These are phyloP conservation scores for Fusarium cyanostomum DNA, from an alignment of 2,329 filamentous ascomycete genomes.

Conservation along the genomic window DNA sequence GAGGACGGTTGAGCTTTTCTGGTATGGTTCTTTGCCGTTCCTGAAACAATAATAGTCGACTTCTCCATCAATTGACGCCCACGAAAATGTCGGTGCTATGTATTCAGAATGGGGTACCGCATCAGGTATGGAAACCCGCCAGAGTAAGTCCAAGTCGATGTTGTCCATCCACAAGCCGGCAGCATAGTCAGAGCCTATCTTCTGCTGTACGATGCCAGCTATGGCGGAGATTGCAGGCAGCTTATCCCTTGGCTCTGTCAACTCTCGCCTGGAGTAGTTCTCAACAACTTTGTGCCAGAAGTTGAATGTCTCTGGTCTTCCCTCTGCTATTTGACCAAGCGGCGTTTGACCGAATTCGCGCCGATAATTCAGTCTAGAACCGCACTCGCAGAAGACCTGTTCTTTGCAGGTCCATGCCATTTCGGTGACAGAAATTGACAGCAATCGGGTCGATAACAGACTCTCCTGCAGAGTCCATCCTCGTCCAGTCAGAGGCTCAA, in stretches of 20 bases:
- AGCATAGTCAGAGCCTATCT: constrained; percentile 36
- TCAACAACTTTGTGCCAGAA: constrained; percentile 45
- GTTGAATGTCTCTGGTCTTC: constrained; percentile 31
- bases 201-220: constrained; percentile 36
- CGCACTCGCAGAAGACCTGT: constrained; percentile 39
- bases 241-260: constrained; percentile 38
- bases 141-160: constrained; percentile 37
- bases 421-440: constrained; percentile 25
- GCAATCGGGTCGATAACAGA: constrained; percentile 21
- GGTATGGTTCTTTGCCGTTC: constrained; percentile 28
- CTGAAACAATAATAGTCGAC: constrained; percentile 40
- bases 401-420: constrained; percentile 34
- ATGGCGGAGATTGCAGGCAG: constrained; percentile 46
- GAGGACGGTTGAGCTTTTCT: constrained; percentile 17
- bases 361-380: constrained; percentile 35
- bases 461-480: constrained; percentile 36
- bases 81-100: constrained; percentile 39
- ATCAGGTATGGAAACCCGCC: constrained; percentile 2
- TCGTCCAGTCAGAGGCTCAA: constrained; percentile 23
- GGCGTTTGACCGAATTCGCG: constrained; percentile 33
- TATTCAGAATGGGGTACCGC: not conserved
- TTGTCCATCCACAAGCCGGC: constrained; percentile 46
- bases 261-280: constrained; percentile 38
- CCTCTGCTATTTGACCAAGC: constrained; percentile 22
- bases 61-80: constrained; percentile 38